Conservation (phyloP, 306 rosid species). For the Pyrus communis region DNA sequence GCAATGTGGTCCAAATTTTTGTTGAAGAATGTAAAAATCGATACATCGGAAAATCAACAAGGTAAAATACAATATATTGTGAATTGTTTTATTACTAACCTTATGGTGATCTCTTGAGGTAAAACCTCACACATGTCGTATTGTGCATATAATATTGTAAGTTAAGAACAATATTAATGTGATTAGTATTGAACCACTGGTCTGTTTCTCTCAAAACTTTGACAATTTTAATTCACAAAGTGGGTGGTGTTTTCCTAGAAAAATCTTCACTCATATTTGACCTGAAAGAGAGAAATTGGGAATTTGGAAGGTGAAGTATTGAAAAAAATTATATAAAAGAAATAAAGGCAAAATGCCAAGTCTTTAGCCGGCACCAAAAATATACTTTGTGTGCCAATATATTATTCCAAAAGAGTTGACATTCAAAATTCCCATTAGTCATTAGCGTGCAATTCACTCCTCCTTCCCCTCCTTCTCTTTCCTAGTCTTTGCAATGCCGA, state of each 20-base stretch:
- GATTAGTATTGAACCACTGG: too few species aligned
- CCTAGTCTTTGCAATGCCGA: slow-evolving; percentile 21
- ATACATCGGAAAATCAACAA: too few species aligned
- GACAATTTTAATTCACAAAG: not conserved
- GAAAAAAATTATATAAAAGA: not conserved
- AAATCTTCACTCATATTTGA: slow-evolving; percentile 28
- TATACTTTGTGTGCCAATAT: not conserved
- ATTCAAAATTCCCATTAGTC: slow-evolving; percentile 23
- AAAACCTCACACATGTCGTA: too few species aligned
- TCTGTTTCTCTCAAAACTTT: not conserved
- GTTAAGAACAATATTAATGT: too few species aligned
- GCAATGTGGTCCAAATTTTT: not conserved
- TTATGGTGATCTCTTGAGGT: not conserved
- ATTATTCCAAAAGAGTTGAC: slow-evolving; percentile 46
- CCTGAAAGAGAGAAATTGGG: slow-evolving; percentile 10
- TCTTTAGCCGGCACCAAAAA: slow-evolving; percentile 44
- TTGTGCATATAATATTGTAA: too few species aligned
- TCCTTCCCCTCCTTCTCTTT: slow-evolving; percentile 16
- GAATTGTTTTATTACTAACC: too few species aligned
- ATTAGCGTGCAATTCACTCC: slow-evolving; percentile 40
- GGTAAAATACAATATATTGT: not conserved
- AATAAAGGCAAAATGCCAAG: slow-evolving; percentile 20
- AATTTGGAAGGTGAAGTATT: not conserved
- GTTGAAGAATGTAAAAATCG: not conserved
- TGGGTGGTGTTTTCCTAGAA: slow-evolving; percentile 1